Evolutionary conservation across 768 basidiomycete species (phyloP), one percentile per base, ranked within the genome.

Genomic region (Trametes cingulata): DNA sequence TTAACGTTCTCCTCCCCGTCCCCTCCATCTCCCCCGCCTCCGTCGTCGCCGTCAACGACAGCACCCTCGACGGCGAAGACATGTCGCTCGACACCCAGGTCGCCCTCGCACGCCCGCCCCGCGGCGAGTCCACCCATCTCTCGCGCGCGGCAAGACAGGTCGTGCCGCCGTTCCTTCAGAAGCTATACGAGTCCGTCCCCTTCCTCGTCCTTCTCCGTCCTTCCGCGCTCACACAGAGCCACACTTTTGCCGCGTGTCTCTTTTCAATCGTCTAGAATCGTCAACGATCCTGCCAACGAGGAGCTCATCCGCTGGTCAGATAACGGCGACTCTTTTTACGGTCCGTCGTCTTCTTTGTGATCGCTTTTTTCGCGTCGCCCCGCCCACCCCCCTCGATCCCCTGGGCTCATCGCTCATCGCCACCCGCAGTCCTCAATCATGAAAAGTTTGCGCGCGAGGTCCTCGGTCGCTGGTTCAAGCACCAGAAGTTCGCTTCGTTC

Each of bases 401-500:
- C 50, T 6, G 49, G 33, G 36, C 33, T 8, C 42, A 20, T 19
- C 42, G 37, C 41, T 60, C 27, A 48, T 60, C 39, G 14, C 22
- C 19, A 22, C 14, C 9, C 36, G 6, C 68, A 97, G 95, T 98
- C 27, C 85, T 93, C 37, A 92, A 96, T 73, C 90, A 92, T 67
- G 93, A 96, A 72, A 86, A 87, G 27, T 92, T 98, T 71, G 90
- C 93, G 2, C 85, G 85, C 39, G 90, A 96, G 73, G 85, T 97
- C 33, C 84, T 98, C 7, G 93, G 93, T 3, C 84, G 87, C 42
- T 98, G 90, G 87, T 99, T 98, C 85, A 99, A 99, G 73, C 97
- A 98, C 76, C 87, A 90, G 61, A 97, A 96, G 72, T 98, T 97
- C 75, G 84, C 85, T 58, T 91, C 89, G 35, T 97, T 97, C 67